These are phyloP conservation scores for Blastocystis sp. DNA, from an alignment of 352 stramenopile species.

Conservation along the genomic window DNA sequence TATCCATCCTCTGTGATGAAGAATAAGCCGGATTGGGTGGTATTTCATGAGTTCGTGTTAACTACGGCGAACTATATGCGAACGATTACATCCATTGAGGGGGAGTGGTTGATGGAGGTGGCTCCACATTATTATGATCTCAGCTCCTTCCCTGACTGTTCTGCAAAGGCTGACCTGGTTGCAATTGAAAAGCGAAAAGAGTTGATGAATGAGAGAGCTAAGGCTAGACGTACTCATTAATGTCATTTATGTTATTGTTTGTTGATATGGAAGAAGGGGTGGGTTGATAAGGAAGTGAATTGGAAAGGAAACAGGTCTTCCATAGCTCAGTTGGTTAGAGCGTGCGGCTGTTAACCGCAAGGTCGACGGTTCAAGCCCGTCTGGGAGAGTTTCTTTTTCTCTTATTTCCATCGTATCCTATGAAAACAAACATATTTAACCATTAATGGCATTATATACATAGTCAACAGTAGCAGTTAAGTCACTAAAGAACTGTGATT, in stretches of 20 bases:
- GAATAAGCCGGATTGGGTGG: constrained; percentile 56
- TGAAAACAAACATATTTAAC: neutral
- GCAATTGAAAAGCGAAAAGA: constrained; percentile 19
- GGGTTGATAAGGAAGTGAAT: neutral
- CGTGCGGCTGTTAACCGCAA: constrained; percentile 54
- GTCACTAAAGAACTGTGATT: neutral
- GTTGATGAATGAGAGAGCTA: neutral
- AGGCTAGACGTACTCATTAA: neutral
- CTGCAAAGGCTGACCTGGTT: constrained; percentile 30
- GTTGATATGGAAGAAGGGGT: neutral
- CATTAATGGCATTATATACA: neutral
- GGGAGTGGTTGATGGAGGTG: constrained; percentile 87
- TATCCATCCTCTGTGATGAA: constrained; percentile 60
- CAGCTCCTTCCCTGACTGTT: constrained; percentile 85
- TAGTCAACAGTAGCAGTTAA: neutral
- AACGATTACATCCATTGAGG: constrained; percentile 87
- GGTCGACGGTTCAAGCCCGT: constrained; percentile 48
- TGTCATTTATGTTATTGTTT: neutral
- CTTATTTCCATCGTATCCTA: neutral
- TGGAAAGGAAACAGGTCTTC: neutral
- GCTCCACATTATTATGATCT: constrained; percentile 97
- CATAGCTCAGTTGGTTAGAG: constrained; percentile 55
- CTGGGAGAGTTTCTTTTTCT: constrained; percentile 39
- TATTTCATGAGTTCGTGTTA: constrained; percentile 94
- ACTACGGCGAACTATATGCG: constrained; percentile 98